Conservation (phyloP, 2,329 filamentous ascomycete species). For the Trichoderma koningii region DNA sequence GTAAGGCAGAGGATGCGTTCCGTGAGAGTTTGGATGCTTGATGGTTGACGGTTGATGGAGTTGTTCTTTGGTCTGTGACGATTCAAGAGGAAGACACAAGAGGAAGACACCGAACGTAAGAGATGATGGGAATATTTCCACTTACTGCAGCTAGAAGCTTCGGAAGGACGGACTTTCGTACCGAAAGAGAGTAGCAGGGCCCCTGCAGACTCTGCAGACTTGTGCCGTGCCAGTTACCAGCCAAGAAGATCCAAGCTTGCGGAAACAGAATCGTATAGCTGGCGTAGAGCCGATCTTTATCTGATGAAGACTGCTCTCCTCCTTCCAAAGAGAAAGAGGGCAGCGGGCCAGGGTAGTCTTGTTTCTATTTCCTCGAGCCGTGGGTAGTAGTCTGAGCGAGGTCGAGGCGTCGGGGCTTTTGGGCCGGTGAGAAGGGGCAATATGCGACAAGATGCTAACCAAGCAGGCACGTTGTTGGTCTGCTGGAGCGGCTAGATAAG, state of each 20-base stretch:
- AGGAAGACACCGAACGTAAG: not conserved
- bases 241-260: conserved; percentile 19
- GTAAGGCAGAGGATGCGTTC: too few relatives aligned
- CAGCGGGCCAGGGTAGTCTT: not conserved
- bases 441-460: conserved; percentile 30
- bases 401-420: conserved; percentile 28
- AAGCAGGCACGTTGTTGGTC: conserved; percentile 24
- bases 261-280: conserved; percentile 28
- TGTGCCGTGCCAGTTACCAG: conserved; percentile 22
- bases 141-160: not conserved
- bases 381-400: not conserved
- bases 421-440: conserved; percentile 30
- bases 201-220: not conserved
- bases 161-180: not conserved
- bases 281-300: conserved; percentile 12
- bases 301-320: not conserved
- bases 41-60: not conserved
- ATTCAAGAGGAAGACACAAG: not conserved
- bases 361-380: conserved; percentile 11
- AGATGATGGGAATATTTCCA: not conserved
- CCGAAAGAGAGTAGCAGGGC: not conserved
- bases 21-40: not conserved
- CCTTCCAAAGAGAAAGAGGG: conserved; percentile 1
- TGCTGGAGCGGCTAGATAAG: conserved; percentile 24
- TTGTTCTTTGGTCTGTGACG: too few relatives aligned